Evolutionary conservation across 345 rosid species (phyloP).

Genomic region (Dipteronia sinensis): DNA sequence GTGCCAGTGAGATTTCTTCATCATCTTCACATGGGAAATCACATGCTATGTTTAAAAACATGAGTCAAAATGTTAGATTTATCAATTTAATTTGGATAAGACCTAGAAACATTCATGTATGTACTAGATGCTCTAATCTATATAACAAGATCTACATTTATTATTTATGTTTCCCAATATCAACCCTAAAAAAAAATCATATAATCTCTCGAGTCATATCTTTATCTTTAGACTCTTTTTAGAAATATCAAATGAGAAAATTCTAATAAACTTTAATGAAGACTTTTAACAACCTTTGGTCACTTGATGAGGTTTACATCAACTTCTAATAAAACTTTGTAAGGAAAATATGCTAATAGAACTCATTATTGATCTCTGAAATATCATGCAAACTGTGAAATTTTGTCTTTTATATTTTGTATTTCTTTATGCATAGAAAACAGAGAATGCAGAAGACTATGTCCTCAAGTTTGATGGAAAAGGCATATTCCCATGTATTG

Average conservation of each 20-base stretch:
- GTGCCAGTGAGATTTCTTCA: slow-evolving; percentile 18
- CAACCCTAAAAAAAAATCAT: no score
- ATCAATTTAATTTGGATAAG: not conserved
- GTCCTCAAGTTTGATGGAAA: not conserved
- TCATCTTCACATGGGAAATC: slow-evolving; percentile 16
- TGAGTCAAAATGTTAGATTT: slow-evolving; percentile 12
- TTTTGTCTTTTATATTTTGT: not conserved
- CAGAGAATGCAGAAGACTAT: not conserved
- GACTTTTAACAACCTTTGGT: no score
- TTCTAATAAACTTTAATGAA: no score
- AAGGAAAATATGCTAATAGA: no score
- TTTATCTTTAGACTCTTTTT: no score
- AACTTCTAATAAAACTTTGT: no score
- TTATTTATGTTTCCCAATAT: no score
- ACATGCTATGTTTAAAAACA: slow-evolving; percentile 15
- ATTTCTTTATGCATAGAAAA: not conserved
- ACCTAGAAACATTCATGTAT: not conserved
- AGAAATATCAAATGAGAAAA: no score
- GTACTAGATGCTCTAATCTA: not conserved
- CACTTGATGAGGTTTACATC: no score
- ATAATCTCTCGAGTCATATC: no score
- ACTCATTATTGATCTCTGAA: no score
- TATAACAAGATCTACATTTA: not conserved
- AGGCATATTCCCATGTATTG: not conserved
- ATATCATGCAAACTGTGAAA: not conserved